These are phyloP conservation scores for Ottelia alismoides DNA, from an alignment of 106 monocot genomes.

Conservation along the genomic window DNA sequence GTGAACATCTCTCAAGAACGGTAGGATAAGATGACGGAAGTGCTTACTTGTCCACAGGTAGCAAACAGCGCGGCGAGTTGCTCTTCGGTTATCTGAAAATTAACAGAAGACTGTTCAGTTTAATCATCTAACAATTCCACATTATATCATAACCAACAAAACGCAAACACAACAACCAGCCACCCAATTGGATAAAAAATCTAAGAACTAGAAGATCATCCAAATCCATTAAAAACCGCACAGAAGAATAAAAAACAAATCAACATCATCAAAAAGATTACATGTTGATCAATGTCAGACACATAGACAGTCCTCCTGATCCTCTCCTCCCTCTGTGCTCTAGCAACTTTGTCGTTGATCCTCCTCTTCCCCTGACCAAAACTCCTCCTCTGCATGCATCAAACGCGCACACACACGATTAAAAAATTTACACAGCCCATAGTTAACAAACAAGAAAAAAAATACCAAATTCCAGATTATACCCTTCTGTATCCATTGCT, in stretches of 20 bases:
- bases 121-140: no score
- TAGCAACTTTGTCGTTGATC: conserved; percentile 37
- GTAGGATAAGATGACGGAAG: no score
- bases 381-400: conserved; percentile 51
- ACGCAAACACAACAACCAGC: background rate
- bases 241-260: background rate
- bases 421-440: no score
- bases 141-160: background rate
- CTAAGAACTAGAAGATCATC: no score
- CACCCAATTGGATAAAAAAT: no score
- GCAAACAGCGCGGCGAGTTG: conserved; percentile 69
- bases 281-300: conserved; percentile 82
- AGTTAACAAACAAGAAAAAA: no score
- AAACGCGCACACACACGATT: no score
- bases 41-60: conserved; percentile 74
- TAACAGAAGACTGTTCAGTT: no score
- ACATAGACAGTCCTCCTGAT: conserved; percentile 71
- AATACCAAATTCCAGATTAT: conserved; percentile 12
- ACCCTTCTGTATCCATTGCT: conserved; percentile 45
- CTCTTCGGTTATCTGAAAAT: conserved; percentile 74
- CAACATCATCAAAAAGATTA: conserved; percentile 11
- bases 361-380: conserved; percentile 41
- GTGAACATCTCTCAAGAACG: no score
- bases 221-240: no score
- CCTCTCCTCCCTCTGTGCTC: conserved; percentile 49